A percentile compares a stretch with the other conserved stretches of the same genome.
Evolutionary conservation across 2,329 filamentous ascomycete species (phyloP).

Genomic region (Curvularia sp.): DNA sequence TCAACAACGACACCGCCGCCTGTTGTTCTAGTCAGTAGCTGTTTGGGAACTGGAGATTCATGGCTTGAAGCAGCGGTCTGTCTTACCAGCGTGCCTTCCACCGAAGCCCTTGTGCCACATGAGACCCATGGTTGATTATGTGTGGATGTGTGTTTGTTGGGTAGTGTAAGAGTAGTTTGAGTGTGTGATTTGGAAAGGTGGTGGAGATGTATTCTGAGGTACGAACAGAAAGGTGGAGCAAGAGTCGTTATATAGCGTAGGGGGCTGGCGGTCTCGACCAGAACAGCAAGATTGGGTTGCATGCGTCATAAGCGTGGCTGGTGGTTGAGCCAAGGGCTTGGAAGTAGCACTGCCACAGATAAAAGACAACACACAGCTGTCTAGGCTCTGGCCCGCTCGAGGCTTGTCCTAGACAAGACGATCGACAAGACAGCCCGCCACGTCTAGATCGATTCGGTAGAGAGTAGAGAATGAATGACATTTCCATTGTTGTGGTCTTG

Average conservation of each 20-base stretch:
- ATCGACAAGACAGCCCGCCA: not conserved
- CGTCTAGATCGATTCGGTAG: not conserved
- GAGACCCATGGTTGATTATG: conserved; percentile 50
- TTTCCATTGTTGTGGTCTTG: not conserved
- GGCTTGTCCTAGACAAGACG: not conserved
- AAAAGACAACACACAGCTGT: not conserved
- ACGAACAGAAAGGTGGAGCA: not conserved
- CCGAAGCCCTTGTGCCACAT: conserved; percentile 58
- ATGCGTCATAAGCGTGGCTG: conserved; percentile 5
- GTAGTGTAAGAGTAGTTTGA: not conserved
- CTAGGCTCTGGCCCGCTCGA: not conserved
- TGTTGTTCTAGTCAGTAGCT: conserved; percentile 33
- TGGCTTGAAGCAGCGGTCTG: not conserved
- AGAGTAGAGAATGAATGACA: not conserved
- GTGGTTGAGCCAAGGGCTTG: conserved; percentile 1
- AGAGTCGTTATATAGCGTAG: not conserved
- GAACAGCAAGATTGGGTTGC: not conserved
- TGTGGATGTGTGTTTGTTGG: conserved; percentile 15
- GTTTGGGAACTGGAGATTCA: conserved; percentile 14
- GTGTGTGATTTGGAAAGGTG: not conserved
- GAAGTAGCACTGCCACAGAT: conserved; percentile 4
- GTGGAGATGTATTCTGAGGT: not conserved
- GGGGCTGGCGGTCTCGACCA: not conserved
- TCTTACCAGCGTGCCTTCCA: conserved; percentile 53
- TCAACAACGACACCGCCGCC: conserved; percentile 61